Evolutionary conservation across 2,329 filamentous ascomycete species (phyloP), one percentile per base, ranked within the genome.

Genomic region (Talaromyces funiculosus): DNA sequence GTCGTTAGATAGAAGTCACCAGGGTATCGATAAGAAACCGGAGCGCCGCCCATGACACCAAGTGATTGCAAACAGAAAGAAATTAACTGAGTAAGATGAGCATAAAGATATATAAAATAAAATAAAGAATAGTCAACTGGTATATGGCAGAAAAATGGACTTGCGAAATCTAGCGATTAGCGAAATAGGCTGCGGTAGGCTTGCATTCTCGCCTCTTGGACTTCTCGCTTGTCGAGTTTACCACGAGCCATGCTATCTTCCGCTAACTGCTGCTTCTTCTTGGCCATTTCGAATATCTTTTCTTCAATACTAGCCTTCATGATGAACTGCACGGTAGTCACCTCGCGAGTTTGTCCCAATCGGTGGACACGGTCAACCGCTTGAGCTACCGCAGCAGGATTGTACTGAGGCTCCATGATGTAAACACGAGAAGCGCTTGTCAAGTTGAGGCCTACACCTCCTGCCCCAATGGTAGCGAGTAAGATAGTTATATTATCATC

Each of bases 331-430:
- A 90, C 86, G 1, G 92, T 95, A n/a, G 84, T 84, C 0, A 99
- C 94, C 12, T 87, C 84, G n/a, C 94, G 83, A 67, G 85, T 94
- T 78, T 99, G 94, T 0, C 94, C 92, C 1, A 97, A 80, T 18
- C 92, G 87, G 73, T 96, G 92, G 5, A 99, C 90, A 31, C 94
- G 90, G 72, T 97, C 94, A 7, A 97, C 84, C 1, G 94, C 94
- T 76, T 99, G 94, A 4, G 92, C 90, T 74, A 99, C 93, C 0
- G 92, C 91, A 0, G 92, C 92, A 0, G 94, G 94, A 69, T 99
- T 99, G 78, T 93, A 99, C 71, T 97, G 92, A 4, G 94, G 94
- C 73, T 99, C 94, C 93, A 99, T 97, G 68, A 97, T 89, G 72
- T 94, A 97, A 14, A 95, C 93, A 59, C 85, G 89, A 71, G 87